A percentile compares a stretch with the other conserved stretches of the same genome.
Evolutionary conservation across 306 rosid genomes (phyloP).

Genomic region (Aeschynomene evenia): DNA sequence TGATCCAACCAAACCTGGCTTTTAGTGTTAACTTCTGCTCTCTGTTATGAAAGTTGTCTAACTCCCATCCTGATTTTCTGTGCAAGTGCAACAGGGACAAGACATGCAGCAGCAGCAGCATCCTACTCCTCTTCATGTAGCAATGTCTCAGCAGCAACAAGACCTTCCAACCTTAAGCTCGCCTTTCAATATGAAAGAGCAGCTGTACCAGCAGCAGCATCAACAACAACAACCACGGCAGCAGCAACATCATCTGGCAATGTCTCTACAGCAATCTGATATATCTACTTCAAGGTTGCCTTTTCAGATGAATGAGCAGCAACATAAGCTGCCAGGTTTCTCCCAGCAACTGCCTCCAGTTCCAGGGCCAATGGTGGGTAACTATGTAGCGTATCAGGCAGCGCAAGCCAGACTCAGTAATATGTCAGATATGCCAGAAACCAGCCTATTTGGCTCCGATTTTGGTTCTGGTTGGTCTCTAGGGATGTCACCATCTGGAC

Average conservation of each 20-base stretch:
- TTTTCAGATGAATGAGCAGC: conserved; percentile 47
- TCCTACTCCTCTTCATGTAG: background rate
- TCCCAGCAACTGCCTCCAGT: conserved; percentile 40
- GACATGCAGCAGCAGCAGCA: conserved; percentile 17
- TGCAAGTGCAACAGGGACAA: conserved; percentile 40
- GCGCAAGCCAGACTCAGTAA: conserved; percentile 32
- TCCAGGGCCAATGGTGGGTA: conserved; percentile 35
- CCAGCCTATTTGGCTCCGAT: conserved; percentile 40
- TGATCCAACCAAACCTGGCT: background rate
- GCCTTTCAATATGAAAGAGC: conserved; percentile 32
- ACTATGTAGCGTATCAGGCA: conserved; percentile 24
- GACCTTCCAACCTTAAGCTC: conserved; percentile 7
- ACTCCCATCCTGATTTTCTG: conserved; percentile 6
- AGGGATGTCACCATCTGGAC: conserved; percentile 20
- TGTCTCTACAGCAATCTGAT: conserved; percentile 32
- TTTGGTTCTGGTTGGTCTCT: conserved; percentile 38
- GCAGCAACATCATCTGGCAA: conserved; percentile 24
- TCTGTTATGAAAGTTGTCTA: conserved; percentile 17
- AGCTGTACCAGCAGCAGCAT: conserved; percentile 11
- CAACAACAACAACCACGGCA: conserved; percentile 20
- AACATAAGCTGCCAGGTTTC: conserved; percentile 29
- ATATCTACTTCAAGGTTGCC: conserved; percentile 30
- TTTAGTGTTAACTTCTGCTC: conserved; percentile 5
- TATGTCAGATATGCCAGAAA: conserved; percentile 38
- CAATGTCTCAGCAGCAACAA: conserved; percentile 43